Evolutionary conservation across 2,329 filamentous ascomycete species (phyloP).

Genomic region (Penicillium sclerotiorum): DNA sequence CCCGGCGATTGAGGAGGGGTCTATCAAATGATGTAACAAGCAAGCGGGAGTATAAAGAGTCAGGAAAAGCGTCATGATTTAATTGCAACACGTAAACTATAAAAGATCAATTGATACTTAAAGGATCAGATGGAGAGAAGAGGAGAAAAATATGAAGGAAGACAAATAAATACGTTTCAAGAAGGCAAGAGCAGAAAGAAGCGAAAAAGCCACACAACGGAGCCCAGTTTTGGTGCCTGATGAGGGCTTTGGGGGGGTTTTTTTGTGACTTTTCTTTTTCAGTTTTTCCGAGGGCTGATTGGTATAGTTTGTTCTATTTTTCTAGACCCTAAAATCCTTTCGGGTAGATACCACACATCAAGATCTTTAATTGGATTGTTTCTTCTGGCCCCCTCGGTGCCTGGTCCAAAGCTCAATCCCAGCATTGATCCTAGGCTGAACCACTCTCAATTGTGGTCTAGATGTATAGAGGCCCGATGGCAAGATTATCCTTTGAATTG

Average conservation of each 20-base stretch:
- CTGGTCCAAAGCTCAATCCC: too few relatives aligned
- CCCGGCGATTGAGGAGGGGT: conserved; percentile 23
- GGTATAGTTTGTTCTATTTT: neutral
- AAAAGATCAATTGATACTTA: neutral
- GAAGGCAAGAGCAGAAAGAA: conserved; percentile 2
- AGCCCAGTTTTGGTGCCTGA: conserved; percentile 23
- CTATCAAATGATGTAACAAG: conserved; percentile 31
- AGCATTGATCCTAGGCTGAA: too few relatives aligned
- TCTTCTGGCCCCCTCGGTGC: too few relatives aligned
- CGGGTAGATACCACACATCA: too few relatives aligned
- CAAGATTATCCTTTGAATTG: too few relatives aligned
- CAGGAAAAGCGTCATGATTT: conserved; percentile 40
- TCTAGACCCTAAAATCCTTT: too few relatives aligned
- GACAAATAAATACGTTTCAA: neutral
- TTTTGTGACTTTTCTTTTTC: neutral
- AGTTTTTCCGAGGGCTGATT: too few relatives aligned
- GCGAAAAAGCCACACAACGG: neutral
- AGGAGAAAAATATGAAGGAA: neutral
- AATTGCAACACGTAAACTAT: conserved; percentile 11
- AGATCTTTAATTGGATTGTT: too few relatives aligned
- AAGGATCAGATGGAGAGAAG: neutral
- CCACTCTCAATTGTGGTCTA: too few relatives aligned
- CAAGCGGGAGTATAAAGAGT: conserved; percentile 27
- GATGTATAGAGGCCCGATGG: too few relatives aligned
- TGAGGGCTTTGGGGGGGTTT: conserved; percentile 6